Evolutionary conservation across 352 stramenopile genomes (phyloP), one percentile per base, ranked within the genome.

Genomic region (Globisporangium yorkense): DNA sequence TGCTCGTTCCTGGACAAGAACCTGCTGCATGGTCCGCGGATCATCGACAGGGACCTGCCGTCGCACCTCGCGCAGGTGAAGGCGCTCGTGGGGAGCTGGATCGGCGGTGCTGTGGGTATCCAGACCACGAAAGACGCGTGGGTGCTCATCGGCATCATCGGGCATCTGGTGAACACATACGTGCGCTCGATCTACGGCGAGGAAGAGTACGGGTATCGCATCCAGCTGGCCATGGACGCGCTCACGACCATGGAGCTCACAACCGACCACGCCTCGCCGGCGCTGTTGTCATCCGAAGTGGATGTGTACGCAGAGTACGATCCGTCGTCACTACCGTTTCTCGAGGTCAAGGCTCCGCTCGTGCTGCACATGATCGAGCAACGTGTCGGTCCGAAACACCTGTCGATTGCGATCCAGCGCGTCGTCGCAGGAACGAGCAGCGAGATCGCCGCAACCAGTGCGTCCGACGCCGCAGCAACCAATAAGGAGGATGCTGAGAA

Each of bases 351-450:
- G 53, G 80, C 80, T 3, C 83, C 83, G 41, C 63, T 92, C 0
- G 81, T 94, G 41, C 56, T 94, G n/a, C 84, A 92, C 61, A 94
- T 94, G 84, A 90, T 94, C 54, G 84, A 94, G 53, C 84, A 94
- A 59, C 80, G 81, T 16, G 81, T 93, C 5, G 78, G 80, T 7
- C 72, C 67, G 2, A 90, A 89, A 45, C 80, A 92, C 56, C 54
- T 94, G 9, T 71, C 70, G 3, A 87, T 94, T 31, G 75, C 84
- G 18, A 84, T 94, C 21, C 84, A 94, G 54, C 81, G 84, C n/a
- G 75, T 87, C 13, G 75, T 92, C 43, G 72, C 81, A 44, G 82
- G 81, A 47, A 70, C 62, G 2, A 62, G 66, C 29, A 70, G 54
- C 0, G 73, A 78, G n/a, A 46, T 51, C 16, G 24, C 51, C 39